Conservation (phyloP, 129 eudicot species). For the Apium graveolens region DNA sequence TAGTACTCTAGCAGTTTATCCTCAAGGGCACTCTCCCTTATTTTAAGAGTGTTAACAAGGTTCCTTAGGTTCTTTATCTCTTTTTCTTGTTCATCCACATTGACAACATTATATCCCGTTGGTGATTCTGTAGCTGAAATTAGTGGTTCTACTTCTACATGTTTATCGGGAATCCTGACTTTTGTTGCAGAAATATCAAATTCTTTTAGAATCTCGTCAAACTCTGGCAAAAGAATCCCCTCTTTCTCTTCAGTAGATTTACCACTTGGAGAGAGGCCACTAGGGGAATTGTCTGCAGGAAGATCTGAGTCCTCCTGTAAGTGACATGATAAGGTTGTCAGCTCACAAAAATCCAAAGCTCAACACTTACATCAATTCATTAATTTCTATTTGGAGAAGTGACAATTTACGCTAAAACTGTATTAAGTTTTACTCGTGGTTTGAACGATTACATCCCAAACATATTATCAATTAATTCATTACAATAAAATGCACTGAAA, state of each 20-base stretch:
- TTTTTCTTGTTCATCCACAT: constrained; percentile 37
- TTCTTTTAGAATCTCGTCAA: constrained; percentile 52
- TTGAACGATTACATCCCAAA: neutral
- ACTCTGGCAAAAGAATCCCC: constrained; percentile 53
- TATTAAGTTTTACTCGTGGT: neutral
- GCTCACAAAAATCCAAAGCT: neutral
- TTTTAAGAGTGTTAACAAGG: constrained; percentile 48
- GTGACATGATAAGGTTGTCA: neutral
- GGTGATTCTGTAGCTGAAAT: constrained; percentile 20
- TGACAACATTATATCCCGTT: constrained; percentile 13
- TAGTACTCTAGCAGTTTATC: constrained; percentile 77
- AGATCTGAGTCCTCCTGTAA: constrained; percentile 32
- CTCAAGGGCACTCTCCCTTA: constrained; percentile 63
- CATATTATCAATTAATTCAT: neutral
- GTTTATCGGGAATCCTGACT: constrained; percentile 16
- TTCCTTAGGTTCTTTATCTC: constrained; percentile 53
- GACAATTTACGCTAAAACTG: neutral
- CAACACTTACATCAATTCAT: no score
- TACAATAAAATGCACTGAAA: neutral
- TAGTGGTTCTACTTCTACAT: constrained; percentile 22
- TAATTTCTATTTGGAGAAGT: neutral
- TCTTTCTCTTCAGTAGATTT: constrained; percentile 39
- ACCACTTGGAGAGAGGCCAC: constrained; percentile 24
- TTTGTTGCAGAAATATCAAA: constrained; percentile 28
- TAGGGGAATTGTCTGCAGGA: constrained; percentile 20